phyloP scores from a whole-genome alignment of 148 eudicot species.

The Pharnaceum exiguum region DNA sequence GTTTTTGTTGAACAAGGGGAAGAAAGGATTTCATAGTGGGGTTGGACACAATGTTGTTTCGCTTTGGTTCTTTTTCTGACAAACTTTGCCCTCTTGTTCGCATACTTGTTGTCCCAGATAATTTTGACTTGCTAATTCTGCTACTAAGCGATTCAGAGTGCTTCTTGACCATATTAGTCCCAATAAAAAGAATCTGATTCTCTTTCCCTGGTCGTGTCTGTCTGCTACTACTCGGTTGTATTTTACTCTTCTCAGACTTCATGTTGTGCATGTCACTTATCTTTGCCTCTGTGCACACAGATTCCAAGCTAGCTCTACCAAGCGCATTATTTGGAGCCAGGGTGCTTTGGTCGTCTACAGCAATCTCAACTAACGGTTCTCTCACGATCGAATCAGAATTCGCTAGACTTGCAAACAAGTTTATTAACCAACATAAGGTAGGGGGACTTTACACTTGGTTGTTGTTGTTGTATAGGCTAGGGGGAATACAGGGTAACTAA shows the following conservation, averaged over 20 bases:
- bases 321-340: constrained; percentile 27
- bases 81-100: constrained; percentile 49
- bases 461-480: too few relatives aligned
- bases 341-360: constrained; percentile 18
- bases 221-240: constrained; percentile 26
- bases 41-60: constrained; percentile 75
- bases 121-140: constrained; percentile 43
- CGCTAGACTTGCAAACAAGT: too few relatives aligned
- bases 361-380: constrained; percentile 45
- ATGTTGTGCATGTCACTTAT: constrained; percentile 29
- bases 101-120: constrained; percentile 45
- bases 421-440: too few relatives aligned
- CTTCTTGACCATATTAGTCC: constrained; percentile 38
- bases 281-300: constrained; percentile 31
- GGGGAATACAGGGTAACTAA: too few relatives aligned
- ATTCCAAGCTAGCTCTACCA: constrained; percentile 38
- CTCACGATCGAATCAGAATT: too few relatives aligned
- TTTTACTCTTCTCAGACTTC: constrained; percentile 29
- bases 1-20: constrained; percentile 79
- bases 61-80: constrained; percentile 50
- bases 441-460: too few relatives aligned
- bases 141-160: constrained; percentile 35
- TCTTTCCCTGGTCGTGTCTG: constrained; percentile 38
- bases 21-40: constrained; percentile 73
- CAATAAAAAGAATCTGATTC: constrained; percentile 37